A percentile compares a stretch with the other conserved stretches of the same genome.
Evolutionary conservation across 139 green algal genomes (phyloP).

Genomic region (Chlorella sp.): DNA sequence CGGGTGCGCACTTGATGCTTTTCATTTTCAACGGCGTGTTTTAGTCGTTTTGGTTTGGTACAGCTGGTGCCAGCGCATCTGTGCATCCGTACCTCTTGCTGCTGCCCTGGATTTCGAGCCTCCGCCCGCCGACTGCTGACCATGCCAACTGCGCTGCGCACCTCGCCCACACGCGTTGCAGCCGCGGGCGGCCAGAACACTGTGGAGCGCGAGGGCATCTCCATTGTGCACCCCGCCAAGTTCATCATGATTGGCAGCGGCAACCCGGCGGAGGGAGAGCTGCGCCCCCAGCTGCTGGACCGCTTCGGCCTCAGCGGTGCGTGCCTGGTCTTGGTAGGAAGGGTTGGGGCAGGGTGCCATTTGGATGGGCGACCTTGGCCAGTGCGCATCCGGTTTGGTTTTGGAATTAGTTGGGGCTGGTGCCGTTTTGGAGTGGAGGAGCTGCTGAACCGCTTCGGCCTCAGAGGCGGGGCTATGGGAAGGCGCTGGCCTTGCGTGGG

Average conservation of each 20-base stretch:
- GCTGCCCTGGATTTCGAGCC: no score
- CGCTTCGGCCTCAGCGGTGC: conserved; percentile 83
- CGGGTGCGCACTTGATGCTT: conserved; percentile 35
- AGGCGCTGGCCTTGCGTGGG: no score
- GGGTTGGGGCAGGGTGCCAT: not conserved
- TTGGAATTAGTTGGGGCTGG: no score
- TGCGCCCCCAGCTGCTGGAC: conserved; percentile 96
- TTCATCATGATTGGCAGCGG: conserved; percentile 94
- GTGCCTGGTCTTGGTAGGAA: not conserved
- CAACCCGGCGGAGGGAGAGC: conserved; percentile 86
- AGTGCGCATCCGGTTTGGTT: no score
- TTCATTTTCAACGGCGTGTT: no score
- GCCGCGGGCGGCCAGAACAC: conserved; percentile 88
- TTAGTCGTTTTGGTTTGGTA: no score
- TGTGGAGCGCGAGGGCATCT: conserved; percentile 96
- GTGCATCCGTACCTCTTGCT: not conserved
- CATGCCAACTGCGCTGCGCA: no score
- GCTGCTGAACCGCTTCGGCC: not conserved
- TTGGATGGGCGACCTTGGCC: not conserved
- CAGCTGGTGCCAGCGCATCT: no score
- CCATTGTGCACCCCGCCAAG: conserved; percentile 88
- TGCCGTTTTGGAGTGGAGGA: no score
- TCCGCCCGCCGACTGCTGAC: no score
- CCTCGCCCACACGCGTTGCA: no score
- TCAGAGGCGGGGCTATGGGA: no score